Evolutionary conservation across 257 asterid genomes (phyloP).

Genomic region (Pogostemon cablin): DNA sequence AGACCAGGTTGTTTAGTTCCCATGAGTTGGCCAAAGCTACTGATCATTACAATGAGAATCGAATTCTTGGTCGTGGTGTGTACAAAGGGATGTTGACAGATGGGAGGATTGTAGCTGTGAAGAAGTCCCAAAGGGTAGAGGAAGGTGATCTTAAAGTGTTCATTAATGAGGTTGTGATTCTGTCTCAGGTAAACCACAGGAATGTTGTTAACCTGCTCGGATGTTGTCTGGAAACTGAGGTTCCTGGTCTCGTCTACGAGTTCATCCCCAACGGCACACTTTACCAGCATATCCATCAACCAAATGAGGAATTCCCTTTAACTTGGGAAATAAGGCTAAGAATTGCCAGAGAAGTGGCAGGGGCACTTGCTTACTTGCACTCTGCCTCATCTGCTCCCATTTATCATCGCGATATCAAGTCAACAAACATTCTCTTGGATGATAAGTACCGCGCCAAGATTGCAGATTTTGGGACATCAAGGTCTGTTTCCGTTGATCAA

Average conservation of each 20-base stretch:
- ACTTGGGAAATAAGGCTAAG: no score
- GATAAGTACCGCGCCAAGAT: no score
- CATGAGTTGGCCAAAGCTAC: slow-evolving; percentile 37
- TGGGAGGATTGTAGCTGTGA: slow-evolving; percentile 31
- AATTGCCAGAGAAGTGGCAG: no score
- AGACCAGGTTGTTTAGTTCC: slow-evolving; percentile 27
- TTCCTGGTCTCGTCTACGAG: slow-evolving; percentile 37
- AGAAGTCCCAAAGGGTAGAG: slow-evolving; percentile 28
- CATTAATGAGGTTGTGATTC: background rate
- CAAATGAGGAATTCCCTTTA: no score
- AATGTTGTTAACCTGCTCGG: slow-evolving; percentile 36
- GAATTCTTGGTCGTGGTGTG: slow-evolving; percentile 27
- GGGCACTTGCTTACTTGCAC: no score
- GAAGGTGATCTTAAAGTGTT: slow-evolving; percentile 23
- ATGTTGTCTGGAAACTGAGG: slow-evolving; percentile 40
- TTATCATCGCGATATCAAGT: no score
- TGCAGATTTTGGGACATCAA: no score
- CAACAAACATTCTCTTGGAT: no score
- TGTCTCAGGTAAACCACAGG: slow-evolving; percentile 37
- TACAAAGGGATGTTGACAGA: slow-evolving; percentile 33
- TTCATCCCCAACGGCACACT: slow-evolving; percentile 34
- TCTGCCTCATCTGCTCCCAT: no score
- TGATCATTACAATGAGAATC: slow-evolving; percentile 31
- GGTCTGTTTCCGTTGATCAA: no score
- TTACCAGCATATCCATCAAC: slow-evolving; percentile 33